Percentiles rank a stretch among this genome's conserved stretches.
These are phyloP conservation scores for Dictyostelium citrinum DNA, from an alignment of 78 protist genomes.

Conservation along the genomic window DNA sequence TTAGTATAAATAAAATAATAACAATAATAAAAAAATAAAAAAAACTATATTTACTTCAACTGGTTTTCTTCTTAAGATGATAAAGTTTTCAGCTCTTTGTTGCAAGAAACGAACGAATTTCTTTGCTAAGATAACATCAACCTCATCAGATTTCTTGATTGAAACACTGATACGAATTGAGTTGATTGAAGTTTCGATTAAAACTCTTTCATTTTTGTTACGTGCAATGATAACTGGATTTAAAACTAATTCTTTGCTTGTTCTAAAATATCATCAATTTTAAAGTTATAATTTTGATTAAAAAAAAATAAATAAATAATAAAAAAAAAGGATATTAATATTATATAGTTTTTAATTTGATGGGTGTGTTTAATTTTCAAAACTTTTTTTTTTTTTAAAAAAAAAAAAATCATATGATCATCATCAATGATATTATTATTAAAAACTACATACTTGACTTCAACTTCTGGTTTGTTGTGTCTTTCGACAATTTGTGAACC, in stretches of 20 bases:
- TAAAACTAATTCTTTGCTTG: slow-evolving; percentile 89
- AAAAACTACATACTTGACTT: slow-evolving; percentile 81
- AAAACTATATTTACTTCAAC: slow-evolving; percentile 54
- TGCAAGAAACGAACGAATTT: slow-evolving; percentile 95
- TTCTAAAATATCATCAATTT: background rate
- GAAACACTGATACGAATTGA: slow-evolving; percentile 96
- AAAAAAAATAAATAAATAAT: no score
- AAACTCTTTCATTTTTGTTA: slow-evolving; percentile 88
- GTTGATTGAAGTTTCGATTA: slow-evolving; percentile 98
- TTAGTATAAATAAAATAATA: background rate
- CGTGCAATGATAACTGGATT: slow-evolving; percentile 94
- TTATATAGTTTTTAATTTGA: no score
- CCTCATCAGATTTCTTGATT: slow-evolving; percentile 94
- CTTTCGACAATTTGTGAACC: slow-evolving; percentile 98
- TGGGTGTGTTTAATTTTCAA: background rate
- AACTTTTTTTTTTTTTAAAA: background rate
- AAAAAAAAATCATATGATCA: background rate
- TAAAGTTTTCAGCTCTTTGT: slow-evolving; percentile 97
- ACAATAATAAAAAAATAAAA: background rate
- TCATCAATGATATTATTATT: background rate
- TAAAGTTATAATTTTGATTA: no score
- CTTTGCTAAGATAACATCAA: slow-evolving; percentile 93
- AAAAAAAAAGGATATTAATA: background rate
- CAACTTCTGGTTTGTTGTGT: slow-evolving; percentile 99
- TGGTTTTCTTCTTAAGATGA: slow-evolving; percentile 95